These are phyloP conservation scores for Lipomyces starkeyi DNA, from an alignment of 805 yeast genomes.

Conservation along the genomic window DNA sequence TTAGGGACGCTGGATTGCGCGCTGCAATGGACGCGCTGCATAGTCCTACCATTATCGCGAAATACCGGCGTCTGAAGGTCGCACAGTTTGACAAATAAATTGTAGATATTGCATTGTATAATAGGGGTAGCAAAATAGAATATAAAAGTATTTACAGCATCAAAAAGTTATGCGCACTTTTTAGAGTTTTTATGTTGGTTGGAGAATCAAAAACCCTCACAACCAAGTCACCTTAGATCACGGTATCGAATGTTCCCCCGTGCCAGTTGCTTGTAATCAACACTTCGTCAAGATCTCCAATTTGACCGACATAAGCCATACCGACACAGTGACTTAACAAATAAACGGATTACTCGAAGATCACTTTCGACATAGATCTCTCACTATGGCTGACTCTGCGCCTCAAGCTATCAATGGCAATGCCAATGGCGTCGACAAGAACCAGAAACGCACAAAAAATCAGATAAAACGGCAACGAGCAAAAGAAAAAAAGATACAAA, in stretches of 20 bases:
- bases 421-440: slow-evolving; percentile 9
- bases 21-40: slow-evolving; percentile 84
- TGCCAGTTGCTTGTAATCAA: background rate
- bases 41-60: slow-evolving; percentile 64
- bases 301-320: background rate
- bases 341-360: background rate
- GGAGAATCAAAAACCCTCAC: background rate
- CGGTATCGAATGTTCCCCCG: too few species aligned
- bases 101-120: slow-evolving; percentile 3
- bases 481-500: slow-evolving; percentile 25
- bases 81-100: slow-evolving; percentile 8
- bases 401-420: background rate
- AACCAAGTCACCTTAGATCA: too few species aligned
- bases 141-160: too few species aligned
- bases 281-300: background rate
- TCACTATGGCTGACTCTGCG: background rate
- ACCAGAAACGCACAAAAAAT: slow-evolving; percentile 28
- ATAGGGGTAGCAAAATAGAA: background rate
- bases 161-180: too few species aligned
- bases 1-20: slow-evolving; percentile 69
- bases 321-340: background rate
- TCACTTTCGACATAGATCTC: background rate
- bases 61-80: slow-evolving; percentile 49
- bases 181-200: background rate
- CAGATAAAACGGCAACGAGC: slow-evolving; percentile 31